Percentiles rank a stretch among this genome's conserved stretches.
Evolutionary conservation across 2,329 filamentous ascomycete genomes (phyloP).

Genomic region (Trichocomaceae sp.): DNA sequence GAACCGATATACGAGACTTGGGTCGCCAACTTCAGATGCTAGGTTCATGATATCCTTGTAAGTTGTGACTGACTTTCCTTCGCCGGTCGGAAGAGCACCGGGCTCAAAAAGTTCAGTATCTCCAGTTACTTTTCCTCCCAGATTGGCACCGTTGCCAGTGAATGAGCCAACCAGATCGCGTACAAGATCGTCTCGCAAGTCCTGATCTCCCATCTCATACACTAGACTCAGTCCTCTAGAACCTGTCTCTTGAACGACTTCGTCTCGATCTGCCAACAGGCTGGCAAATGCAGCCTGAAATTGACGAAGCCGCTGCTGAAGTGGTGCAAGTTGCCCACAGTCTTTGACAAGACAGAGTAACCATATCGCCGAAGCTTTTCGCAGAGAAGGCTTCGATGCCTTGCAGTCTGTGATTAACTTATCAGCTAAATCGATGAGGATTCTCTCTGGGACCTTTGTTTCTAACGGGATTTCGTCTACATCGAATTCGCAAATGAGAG

Average conservation of each 20-base stretch:
- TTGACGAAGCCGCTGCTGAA: slow-evolving; percentile 67
- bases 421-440: slow-evolving; percentile 55
- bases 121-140: slow-evolving; percentile 70
- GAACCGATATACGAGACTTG: slow-evolving; percentile 93
- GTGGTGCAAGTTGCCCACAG: slow-evolving; percentile 68
- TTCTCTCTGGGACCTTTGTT: slow-evolving; percentile 28
- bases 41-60: slow-evolving; percentile 96
- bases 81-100: slow-evolving; percentile 80
- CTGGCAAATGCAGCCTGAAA: slow-evolving; percentile 84
- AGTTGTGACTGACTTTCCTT: slow-evolving; percentile 82
- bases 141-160: slow-evolving; percentile 58
- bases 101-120: slow-evolving; percentile 93
- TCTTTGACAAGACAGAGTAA: slow-evolving; percentile 85
- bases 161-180: slow-evolving; percentile 84
- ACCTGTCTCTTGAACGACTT: slow-evolving; percentile 91
- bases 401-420: slow-evolving; percentile 72
- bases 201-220: slow-evolving; percentile 82
- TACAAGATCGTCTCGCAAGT: slow-evolving; percentile 73
- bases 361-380: slow-evolving; percentile 94
- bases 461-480: slow-evolving; percentile 53
- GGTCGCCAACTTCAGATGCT: slow-evolving; percentile 94
- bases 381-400: slow-evolving; percentile 77
- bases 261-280: slow-evolving; percentile 79
- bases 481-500: slow-evolving; percentile 67
- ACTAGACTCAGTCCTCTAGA: slow-evolving; percentile 86